A percentile compares a stretch with the other conserved stretches of the same genome.
Conservation (phyloP, 306 rosid genomes). For the Vachellia collinsii region DNA sequence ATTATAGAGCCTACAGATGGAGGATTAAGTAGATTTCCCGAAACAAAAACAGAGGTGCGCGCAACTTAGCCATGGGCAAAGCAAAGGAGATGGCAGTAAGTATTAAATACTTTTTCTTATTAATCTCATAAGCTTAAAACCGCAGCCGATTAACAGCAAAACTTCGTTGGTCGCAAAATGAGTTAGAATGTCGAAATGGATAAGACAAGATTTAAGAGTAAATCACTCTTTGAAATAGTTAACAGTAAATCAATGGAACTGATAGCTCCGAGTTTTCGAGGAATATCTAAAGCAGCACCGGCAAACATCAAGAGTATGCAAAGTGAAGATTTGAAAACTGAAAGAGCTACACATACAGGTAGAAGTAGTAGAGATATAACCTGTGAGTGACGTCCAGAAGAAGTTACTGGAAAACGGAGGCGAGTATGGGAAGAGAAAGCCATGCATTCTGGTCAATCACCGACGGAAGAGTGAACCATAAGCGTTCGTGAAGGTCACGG, state of each 20-base stretch:
- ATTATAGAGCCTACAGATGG: background rate
- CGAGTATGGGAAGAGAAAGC: constrained; percentile 62
- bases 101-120: background rate
- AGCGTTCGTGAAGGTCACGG: background rate
- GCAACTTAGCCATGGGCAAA: background rate
- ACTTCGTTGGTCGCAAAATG: background rate
- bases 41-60: background rate
- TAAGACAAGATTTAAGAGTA: background rate
- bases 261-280: background rate
- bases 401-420: constrained; percentile 43
- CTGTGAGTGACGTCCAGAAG: constrained; percentile 47
- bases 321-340: background rate
- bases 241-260: background rate
- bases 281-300: background rate
- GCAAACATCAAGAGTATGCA: background rate
- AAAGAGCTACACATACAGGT: background rate
- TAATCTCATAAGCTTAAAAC: background rate
- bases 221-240: background rate
- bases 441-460: constrained; percentile 55
- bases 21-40: background rate
- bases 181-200: background rate
- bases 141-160: background rate
- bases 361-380: constrained; percentile 27
- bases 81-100: background rate
- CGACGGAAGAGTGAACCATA: constrained; percentile 17